Base-by-base conservation (phyloP, 2,329 filamentous ascomycete species). In the Fusarium sp. region DNA sequence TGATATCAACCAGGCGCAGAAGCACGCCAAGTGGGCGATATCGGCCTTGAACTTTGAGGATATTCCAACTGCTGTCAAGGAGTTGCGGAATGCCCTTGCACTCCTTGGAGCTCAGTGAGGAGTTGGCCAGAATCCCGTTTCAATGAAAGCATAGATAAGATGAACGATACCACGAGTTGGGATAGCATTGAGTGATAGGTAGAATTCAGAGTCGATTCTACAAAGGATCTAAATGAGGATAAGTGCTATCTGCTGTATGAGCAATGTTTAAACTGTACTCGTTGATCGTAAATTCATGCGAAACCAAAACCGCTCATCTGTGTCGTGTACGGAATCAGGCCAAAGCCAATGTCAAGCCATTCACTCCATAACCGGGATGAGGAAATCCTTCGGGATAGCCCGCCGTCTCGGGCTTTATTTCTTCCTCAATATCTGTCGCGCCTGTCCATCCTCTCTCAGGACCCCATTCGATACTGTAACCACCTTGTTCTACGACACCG, bases 11-110 rank as follows among this genome's bases (percentile, higher is more conserved):
- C 84, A 88, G 68, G 94, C 95, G 5, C 93, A 97, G 74, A 99
- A 98, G 73, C 95, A 98, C 78, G 93, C 94, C 3, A 93, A 92
- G 70, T 99, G 92, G 92, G 95, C 95, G 1, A 96, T 98, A 37
- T 97, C 93, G 10, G 95, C 95, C 0, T 78, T 99, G 43, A 97
- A 97, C 70, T 99, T 99, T 75, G 95, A 99, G 67, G 95, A 99
- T 73, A 90, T 96, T 2, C 82, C 88, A 2, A 99, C 95, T 0
- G 95, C 95, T 0, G 88, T 98, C 5, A 88, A 88, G 70, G 93
- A 99, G 72, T 75, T 99, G 60, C 85, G 86, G 48, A 87, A 85
- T 56, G 95, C 95, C 4, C 77, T 99, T 61, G 80, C 84, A 52
- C 78, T 81, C 15, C 77, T 97, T 44, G 92, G 92, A 3, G 89